phyloP scores from a whole-genome alignment of 2,329 filamentous ascomycete genomes.

The Elsinoe necatrix region DNA sequence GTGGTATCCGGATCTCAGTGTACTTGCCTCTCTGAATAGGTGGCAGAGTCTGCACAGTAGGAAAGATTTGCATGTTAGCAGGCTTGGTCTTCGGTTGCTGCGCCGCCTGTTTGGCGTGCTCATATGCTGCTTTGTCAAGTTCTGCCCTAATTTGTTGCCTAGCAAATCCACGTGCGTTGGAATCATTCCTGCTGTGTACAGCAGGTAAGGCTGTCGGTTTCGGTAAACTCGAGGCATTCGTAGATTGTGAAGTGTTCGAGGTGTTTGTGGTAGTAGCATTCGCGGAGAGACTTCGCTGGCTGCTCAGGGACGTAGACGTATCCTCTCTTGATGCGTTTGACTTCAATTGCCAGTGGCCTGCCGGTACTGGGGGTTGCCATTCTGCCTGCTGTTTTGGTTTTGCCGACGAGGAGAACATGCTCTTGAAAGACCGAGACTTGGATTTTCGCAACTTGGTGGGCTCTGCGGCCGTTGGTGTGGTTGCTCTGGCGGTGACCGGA shows the following conservation, averaged over 20 bases:
- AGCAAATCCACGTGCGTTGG: neutral
- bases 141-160: slow-evolving; percentile 8
- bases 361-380: slow-evolving; percentile 3
- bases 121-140: slow-evolving; percentile 1
- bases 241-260: slow-evolving; percentile 12
- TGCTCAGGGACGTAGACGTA: slow-evolving; percentile 1
- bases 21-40: slow-evolving; percentile 4
- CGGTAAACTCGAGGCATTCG: slow-evolving; percentile 3
- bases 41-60: slow-evolving; percentile 1
- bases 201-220: neutral
- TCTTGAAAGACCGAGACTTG: slow-evolving; percentile 9
- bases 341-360: slow-evolving; percentile 4
- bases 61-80: slow-evolving; percentile 7
- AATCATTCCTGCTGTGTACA: slow-evolving; percentile 1
- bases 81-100: neutral
- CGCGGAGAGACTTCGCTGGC: neutral
- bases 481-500: neutral
- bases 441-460: slow-evolving; percentile 10
- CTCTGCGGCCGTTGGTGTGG: neutral
- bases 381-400: neutral
- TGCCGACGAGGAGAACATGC: slow-evolving; percentile 8
- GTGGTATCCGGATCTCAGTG: slow-evolving; percentile 10
- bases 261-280: slow-evolving; percentile 9
- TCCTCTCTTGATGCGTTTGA: slow-evolving; percentile 1
- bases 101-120: neutral